Base-by-base conservation (phyloP, 208 protist species). In the Leishmania lainsoni region DNA sequence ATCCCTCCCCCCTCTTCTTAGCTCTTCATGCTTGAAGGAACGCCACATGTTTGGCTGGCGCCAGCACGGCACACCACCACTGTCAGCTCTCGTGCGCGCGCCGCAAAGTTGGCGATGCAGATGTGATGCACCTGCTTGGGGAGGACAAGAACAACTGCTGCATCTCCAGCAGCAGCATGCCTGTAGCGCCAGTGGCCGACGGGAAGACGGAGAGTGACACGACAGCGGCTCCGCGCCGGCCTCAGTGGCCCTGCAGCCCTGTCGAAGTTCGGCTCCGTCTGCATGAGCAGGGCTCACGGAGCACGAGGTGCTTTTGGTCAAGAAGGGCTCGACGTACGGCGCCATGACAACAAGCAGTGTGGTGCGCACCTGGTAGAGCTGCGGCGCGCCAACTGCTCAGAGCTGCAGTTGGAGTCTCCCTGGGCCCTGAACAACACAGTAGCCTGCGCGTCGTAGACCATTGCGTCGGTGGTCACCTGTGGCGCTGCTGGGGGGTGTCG, bases 341-440 rank as follows among this genome's bases (percentile, higher is more conserved):
- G 87, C 92, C 35, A 97, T 99, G 29, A 98, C 99, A 70, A 81
- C 87, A 8, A 93, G 86, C 51, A 98, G 98, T 71, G 94, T 99
- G 5, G 92, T 99, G 22, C 98, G 29, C 81, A 83, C 48, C 90
- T 99, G 35, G 94, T 99, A 3, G 52, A 95, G 78, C 91, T 99
- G 42, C 76, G 90, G 63, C 83, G 79, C n/a, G 70, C 81, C 51
- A 87, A 98, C 20, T 82, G 88, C 72, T 87, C 92, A 1, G 78
- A 94, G 72, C 86, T 99, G 75, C 98, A 99, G 94, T 99, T 99
- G 88, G 99, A 99, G 93, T 92, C 98, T 20, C 97, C 98, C 6
- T 99, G 99, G 99, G 98, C 98, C 4, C 90, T 99, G 48, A 99
- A 99, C 5, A 99, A 99, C 91, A 98, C 99, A 71, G 98, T 99